These are phyloP conservation scores for Ophiostoma sp. DNA, from an alignment of 2,329 filamentous ascomycete genomes.

Conservation along the genomic window DNA sequence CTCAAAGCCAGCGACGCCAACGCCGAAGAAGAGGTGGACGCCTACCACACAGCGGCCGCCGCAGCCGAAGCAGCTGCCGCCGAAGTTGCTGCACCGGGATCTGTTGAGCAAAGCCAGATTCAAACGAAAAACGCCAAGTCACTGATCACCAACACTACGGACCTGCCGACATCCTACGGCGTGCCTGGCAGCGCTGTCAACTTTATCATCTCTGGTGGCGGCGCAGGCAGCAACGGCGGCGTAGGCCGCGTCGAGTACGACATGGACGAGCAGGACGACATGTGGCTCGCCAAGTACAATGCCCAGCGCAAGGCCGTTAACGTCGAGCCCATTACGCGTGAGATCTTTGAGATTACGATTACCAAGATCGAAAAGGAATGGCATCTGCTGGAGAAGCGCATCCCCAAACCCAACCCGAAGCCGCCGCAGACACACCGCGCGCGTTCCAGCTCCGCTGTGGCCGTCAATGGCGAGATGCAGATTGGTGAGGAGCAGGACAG, in stretches of 20 bases:
- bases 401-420: conserved; percentile 94
- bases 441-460: conserved; percentile 86
- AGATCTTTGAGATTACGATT: conserved; percentile 95
- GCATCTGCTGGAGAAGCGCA: conserved; percentile 91
- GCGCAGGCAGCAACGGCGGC: conserved; percentile 33
- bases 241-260: conserved; percentile 93
- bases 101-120: conserved; percentile 31
- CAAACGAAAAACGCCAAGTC: too few relatives aligned
- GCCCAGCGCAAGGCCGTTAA: conserved; percentile 65
- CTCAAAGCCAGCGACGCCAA: conserved; percentile 58
- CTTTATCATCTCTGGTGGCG: conserved; percentile 14
- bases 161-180: conserved; percentile 25
- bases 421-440: conserved; percentile 91
- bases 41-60: conserved; percentile 27
- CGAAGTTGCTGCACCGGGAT: conserved; percentile 31
- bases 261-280: conserved; percentile 98
- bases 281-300: conserved; percentile 88
- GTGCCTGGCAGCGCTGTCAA: conserved; percentile 44
- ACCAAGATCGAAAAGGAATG: conserved; percentile 99
- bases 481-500: conserved; percentile 89
- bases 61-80: conserved; percentile 56
- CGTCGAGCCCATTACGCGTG: conserved; percentile 79
- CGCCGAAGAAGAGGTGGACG: conserved; percentile 54
- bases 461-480: conserved; percentile 87
- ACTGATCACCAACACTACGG: too few relatives aligned